Evolutionary conservation across 2,329 filamentous ascomycete species (phyloP).

Genomic region (Sclerotiophoma versabilis): DNA sequence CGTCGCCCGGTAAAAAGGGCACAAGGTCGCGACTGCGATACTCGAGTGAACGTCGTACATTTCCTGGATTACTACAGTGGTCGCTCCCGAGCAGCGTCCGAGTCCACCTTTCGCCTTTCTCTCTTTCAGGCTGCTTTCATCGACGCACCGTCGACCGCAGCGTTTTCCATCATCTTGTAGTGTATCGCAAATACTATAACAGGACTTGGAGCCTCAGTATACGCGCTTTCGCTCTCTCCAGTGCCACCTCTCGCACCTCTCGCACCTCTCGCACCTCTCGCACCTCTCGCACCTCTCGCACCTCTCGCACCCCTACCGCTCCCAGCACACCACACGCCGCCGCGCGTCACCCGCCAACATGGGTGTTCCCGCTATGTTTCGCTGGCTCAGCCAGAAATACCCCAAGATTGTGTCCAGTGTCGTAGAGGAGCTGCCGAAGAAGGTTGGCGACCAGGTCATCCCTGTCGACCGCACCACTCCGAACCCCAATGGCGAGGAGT

Average conservation of each 20-base stretch:
- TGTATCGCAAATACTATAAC: conserved; percentile 29
- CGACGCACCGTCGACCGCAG: conserved; percentile 21
- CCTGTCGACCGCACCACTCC: conserved; percentile 83
- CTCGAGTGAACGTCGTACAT: not conserved
- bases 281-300: not conserved
- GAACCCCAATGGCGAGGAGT: conserved; percentile 97
- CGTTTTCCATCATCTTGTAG: conserved; percentile 20
- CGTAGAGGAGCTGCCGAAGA: conserved; percentile 81
- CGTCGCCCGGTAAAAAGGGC: conserved; percentile 6
- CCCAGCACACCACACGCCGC: conserved; percentile 19
- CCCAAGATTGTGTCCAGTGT: conserved; percentile 96
- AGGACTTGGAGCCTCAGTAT: conserved; percentile 22
- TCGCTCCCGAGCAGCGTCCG: conserved; percentile 11
- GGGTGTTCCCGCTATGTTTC: conserved; percentile 94
- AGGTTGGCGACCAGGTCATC: conserved; percentile 82
- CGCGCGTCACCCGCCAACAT: conserved; percentile 59
- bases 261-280: not conserved
- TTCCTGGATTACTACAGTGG: not conserved
- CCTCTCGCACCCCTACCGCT: conserved; percentile 6
- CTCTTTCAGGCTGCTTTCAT: conserved; percentile 20
- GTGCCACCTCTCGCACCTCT: conserved; percentile 15
- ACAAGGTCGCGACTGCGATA: conserved; percentile 1
- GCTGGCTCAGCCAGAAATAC: conserved; percentile 97
- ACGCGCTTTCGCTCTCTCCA: conserved; percentile 24
- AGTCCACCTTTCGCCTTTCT: conserved; percentile 16